Base-by-base conservation (phyloP, 1,284 basidiomycete genomes). In the Mycena sp. region DNA sequence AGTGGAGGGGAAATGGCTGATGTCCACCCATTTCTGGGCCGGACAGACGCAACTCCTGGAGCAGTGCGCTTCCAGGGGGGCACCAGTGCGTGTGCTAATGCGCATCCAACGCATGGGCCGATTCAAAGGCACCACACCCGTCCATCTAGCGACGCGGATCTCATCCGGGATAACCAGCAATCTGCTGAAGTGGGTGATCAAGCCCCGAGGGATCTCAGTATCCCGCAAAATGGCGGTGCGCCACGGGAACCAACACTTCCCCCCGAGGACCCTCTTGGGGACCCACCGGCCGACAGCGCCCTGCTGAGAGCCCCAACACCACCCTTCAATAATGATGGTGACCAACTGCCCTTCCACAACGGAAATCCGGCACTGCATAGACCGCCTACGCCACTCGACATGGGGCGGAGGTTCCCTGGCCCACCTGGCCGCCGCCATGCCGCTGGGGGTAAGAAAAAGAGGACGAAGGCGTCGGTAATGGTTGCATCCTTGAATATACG, bases 401-500 rank as follows among this genome's bases (percentile, higher is more conserved):
- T 51, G 6, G 14, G 3, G 2, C 19, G 49, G 6, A 51, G 10
- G 2, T 51, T 38, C 49, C 49, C 49, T 4, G 49, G 49, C 49
- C 49, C 49, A 4, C 32, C 49, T 2, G n/a, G n/a, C n/a, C 21
- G 23, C 4, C 29, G 46, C 1, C 46, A 30, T 11, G 19, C 49
- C 2, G 6, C 12, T 4, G 35, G 32, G 6, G 49, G 49, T 14
- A 50, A 6, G 23, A 16, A 41, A 21, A 68, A 63, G 12, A 58
- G 19, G 3, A 61, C 53, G 10, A 65, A 63, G 46, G 66, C 68
- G 1, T 50, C 48, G 0, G 51, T 62, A 0, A 41, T 28, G 11
- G 25, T 66, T 0, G 63, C 61, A 0, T 26, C 58, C 1, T 49
- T 70, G 1, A 70, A 70, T 29, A 64, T 68, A 0, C 46, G 30